Percentiles rank a stretch among this genome's conserved stretches.
Conservation (phyloP, 2,329 filamentous ascomycete genomes). For the Phyllosticta citribraziliensis region DNA sequence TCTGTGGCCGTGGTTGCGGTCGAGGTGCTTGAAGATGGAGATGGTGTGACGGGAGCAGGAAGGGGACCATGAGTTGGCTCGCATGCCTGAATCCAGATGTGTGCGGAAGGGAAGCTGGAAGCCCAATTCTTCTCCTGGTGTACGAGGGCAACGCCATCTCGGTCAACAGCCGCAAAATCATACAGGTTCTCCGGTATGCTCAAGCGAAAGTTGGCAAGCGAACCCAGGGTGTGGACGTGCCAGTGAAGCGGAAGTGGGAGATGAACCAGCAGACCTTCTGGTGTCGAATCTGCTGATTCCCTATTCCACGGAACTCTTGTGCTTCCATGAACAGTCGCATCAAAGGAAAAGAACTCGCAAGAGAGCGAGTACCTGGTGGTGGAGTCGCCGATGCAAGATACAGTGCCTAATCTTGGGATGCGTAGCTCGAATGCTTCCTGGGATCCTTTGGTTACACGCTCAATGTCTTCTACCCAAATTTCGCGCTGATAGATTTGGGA, state of each 20-base stretch:
- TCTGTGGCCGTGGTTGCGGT: neutral
- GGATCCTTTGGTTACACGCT: neutral
- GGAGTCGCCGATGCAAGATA: constrained; percentile 22
- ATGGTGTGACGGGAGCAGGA: constrained; percentile 30
- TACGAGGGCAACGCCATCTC: constrained; percentile 29
- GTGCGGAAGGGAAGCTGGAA: constrained; percentile 34
- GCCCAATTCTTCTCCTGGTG: constrained; percentile 46
- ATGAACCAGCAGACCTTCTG: constrained; percentile 36
- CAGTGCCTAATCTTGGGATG: neutral
- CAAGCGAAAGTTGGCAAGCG: constrained; percentile 31
- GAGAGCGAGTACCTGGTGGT: constrained; percentile 28
- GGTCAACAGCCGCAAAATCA: constrained; percentile 6
- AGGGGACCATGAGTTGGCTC: constrained; percentile 15
- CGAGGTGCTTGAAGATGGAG: constrained; percentile 19
- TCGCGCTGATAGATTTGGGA: constrained; percentile 14
- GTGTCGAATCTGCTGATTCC: constrained; percentile 25
- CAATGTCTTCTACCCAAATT: neutral
- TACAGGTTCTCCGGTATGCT: constrained; percentile 22
- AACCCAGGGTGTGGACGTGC: constrained; percentile 40
- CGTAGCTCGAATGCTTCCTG: neutral
- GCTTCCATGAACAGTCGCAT: constrained; percentile 13
- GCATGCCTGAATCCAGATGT: constrained; percentile 32
- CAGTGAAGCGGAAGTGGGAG: constrained; percentile 42
- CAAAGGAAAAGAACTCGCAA: constrained; percentile 3
- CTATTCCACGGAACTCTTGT: constrained; percentile 8